Conservation (phyloP, 306 rosid species). For the Ammopiptanthus mongolicus region DNA sequence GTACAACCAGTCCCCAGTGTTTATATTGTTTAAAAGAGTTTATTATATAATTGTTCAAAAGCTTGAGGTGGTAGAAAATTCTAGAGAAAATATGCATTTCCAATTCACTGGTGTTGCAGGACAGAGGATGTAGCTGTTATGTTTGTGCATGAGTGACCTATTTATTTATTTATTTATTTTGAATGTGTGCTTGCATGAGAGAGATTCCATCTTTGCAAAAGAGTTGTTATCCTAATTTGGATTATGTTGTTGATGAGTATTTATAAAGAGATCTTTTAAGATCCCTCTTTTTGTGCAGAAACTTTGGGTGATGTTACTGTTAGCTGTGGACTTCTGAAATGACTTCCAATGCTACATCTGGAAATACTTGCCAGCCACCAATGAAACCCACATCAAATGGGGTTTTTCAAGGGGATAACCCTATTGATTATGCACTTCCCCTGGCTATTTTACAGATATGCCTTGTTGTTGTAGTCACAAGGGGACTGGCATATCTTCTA, state of each 20-base stretch:
- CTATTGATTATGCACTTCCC: constrained; percentile 78
- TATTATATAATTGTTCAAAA: background rate
- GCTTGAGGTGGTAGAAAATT: background rate
- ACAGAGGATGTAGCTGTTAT: background rate
- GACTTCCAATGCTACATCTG: constrained; percentile 38
- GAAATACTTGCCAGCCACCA: constrained; percentile 37
- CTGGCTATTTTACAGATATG: constrained; percentile 50
- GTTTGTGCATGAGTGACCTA: background rate
- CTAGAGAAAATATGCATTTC: background rate
- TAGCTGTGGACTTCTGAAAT: constrained; percentile 28
- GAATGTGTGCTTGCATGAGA: background rate
- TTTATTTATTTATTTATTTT: background rate
- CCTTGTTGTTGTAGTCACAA: constrained; percentile 35
- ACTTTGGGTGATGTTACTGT: constrained; percentile 15
- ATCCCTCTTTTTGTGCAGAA: constrained; percentile 21
- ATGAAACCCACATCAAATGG: constrained; percentile 87
- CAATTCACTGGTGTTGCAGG: background rate
- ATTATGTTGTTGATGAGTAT: background rate
- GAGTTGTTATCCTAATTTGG: background rate
- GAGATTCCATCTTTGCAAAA: background rate
- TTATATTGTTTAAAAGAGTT: background rate
- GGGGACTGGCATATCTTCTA: constrained; percentile 37
- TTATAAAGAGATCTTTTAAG: background rate
- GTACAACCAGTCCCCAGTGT: background rate
- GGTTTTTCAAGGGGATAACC: constrained; percentile 73